Percentiles rank a stretch among this genome's conserved stretches.
phyloP scores from a whole-genome alignment of 164 flowering plant species.

The Warburgia ugandensis region DNA sequence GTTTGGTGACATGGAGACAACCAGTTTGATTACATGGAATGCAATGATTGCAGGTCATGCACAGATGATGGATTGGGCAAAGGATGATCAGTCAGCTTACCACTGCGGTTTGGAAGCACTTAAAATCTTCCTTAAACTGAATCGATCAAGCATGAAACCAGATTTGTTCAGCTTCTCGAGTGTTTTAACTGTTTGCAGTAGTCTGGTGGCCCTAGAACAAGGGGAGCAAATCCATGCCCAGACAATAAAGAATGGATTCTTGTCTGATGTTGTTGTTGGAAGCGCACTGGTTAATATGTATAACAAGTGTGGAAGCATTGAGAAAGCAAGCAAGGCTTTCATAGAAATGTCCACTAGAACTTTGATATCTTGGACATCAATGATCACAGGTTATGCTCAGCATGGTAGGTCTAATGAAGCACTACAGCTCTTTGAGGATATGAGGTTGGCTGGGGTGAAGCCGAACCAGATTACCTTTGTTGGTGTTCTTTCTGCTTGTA shows the following conservation, averaged over 20 bases:
- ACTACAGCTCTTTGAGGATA: constrained; percentile 74
- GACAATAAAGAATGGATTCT: constrained; percentile 55
- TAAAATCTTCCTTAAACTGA: constrained; percentile 41
- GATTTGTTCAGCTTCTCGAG: constrained; percentile 72
- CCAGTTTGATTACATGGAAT: constrained; percentile 70
- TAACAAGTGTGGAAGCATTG: constrained; percentile 54
- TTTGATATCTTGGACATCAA: constrained; percentile 62
- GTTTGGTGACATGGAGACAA: constrained; percentile 40
- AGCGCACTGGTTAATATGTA: constrained; percentile 74
- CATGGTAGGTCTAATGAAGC: constrained; percentile 62
- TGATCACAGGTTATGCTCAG: constrained; percentile 70
- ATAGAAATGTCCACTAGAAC: constrained; percentile 52
- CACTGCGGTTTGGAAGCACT: constrained; percentile 63
- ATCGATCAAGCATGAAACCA: constrained; percentile 45
- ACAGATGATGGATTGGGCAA: constrained; percentile 37
- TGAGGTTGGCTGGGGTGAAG: constrained; percentile 63
- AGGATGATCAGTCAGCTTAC: constrained; percentile 32
- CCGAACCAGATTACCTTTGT: constrained; percentile 82
- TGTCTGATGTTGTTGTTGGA: constrained; percentile 77
- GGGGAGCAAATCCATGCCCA: constrained; percentile 86
- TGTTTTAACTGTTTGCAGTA: constrained; percentile 52
- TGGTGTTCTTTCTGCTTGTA: constrained; percentile 83
- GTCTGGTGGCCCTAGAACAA: constrained; percentile 58
- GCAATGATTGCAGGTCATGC: constrained; percentile 84
- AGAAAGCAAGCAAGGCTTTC: constrained; percentile 47